Conservation (phyloP, 768 basidiomycete species). For the Austroboletus festivus region DNA sequence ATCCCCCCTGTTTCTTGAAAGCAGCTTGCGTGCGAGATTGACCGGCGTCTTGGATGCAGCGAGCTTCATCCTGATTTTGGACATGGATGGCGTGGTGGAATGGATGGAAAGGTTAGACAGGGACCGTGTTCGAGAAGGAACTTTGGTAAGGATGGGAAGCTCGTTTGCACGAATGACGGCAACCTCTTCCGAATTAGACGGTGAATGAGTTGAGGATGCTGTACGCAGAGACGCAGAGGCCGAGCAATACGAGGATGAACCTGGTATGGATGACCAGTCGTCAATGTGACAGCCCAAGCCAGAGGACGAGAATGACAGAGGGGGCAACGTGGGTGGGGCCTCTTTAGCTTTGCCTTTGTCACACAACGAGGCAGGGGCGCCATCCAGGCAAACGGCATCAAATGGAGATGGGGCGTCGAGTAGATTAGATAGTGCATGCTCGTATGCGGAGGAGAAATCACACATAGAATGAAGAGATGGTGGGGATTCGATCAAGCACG, state of each 20-base stretch:
- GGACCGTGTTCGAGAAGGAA: slow-evolving; percentile 51
- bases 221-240: slow-evolving; percentile 38
- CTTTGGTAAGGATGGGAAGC: slow-evolving; percentile 21
- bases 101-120: slow-evolving; percentile 51
- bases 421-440: slow-evolving; percentile 28
- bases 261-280: slow-evolving; percentile 35
- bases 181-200: slow-evolving; percentile 13
- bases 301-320: slow-evolving; percentile 57
- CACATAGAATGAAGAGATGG: neutral
- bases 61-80: slow-evolving; percentile 47
- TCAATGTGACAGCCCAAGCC: slow-evolving; percentile 43
- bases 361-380: slow-evolving; percentile 25
- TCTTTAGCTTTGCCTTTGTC: slow-evolving; percentile 56
- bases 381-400: slow-evolving; percentile 10
- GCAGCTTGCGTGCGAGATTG: slow-evolving; percentile 55
- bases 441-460: neutral
- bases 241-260: slow-evolving; percentile 25
- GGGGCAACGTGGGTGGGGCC: slow-evolving; percentile 59
- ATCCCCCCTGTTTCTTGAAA: slow-evolving; percentile 41
- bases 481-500: neutral
- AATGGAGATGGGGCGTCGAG: slow-evolving; percentile 15
- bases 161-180: slow-evolving; percentile 11
- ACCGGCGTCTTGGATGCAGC: slow-evolving; percentile 41
- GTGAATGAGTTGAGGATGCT: slow-evolving; percentile 22
- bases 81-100: slow-evolving; percentile 46